A percentile compares a stretch with the other conserved stretches of the same genome.
Evolutionary conservation across 108 stramenopile genomes (phyloP).

Genomic region (Licmophora abbreviata): DNA sequence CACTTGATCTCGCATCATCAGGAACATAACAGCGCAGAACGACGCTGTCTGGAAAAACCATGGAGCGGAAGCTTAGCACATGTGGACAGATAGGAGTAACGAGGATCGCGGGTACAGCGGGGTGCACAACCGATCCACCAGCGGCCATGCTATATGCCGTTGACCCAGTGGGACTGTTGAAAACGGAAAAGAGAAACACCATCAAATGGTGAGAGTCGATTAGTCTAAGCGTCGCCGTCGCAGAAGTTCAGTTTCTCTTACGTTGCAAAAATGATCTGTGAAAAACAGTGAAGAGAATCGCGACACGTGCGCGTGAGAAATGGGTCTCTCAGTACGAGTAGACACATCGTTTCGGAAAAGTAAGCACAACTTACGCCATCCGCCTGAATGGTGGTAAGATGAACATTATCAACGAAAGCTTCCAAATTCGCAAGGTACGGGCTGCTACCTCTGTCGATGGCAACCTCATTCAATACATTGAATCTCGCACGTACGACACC

Average conservation of each 20-base stretch:
- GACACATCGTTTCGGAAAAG: conserved; percentile 20
- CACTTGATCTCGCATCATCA: conserved; percentile 79
- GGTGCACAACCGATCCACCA: conserved; percentile 95
- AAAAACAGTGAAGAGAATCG: neutral
- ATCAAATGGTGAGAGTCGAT: neutral
- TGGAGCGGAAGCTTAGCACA: conserved; percentile 88
- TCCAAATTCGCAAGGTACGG: conserved; percentile 87
- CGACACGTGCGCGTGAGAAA: neutral
- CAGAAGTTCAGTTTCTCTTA: too few relatives aligned
- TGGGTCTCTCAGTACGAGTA: neutral
- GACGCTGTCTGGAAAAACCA: conserved; percentile 94
- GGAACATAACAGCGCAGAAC: conserved; percentile 80
- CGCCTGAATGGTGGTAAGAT: conserved; percentile 93
- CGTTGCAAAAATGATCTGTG: neutral
- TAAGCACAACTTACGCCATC: conserved; percentile 95
- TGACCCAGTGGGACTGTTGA: conserved; percentile 78
- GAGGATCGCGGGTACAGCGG: conserved; percentile 89
- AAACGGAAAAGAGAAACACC: neutral
- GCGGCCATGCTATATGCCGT: conserved; percentile 96
- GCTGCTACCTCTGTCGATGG: conserved; percentile 87
- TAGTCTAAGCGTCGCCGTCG: too few relatives aligned
- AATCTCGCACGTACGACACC: conserved; percentile 55
- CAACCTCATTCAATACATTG: conserved; percentile 94
- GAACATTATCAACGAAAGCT: conserved; percentile 86
- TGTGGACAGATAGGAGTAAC: conserved; percentile 97